Percentiles rank a stretch among this genome's conserved stretches.
Evolutionary conservation across 1,284 basidiomycete genomes (phyloP).

Genomic region (Irpex lacteus): DNA sequence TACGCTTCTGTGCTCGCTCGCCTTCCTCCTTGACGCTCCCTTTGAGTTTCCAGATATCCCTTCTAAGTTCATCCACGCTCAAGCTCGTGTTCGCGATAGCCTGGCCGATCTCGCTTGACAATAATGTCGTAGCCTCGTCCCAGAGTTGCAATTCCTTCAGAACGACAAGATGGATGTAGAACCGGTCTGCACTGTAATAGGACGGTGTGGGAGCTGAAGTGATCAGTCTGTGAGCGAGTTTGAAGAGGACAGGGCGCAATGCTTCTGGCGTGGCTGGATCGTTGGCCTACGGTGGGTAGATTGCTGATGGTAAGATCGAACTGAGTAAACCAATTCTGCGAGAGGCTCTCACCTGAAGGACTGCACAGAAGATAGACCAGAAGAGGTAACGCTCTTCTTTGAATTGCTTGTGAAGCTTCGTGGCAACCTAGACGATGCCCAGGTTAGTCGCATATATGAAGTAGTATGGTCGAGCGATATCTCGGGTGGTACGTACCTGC

Average conservation of each 20-base stretch:
- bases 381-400: constrained; percentile 78
- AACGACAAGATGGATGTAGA: constrained; percentile 71
- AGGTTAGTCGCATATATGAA: too few relatives aligned
- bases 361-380: constrained; percentile 78
- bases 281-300: constrained; percentile 46
- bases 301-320: neutral
- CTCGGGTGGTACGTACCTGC: constrained; percentile 43
- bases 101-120: constrained; percentile 65
- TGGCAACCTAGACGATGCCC: constrained; percentile 50
- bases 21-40: constrained; percentile 60
- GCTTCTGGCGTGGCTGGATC: constrained; percentile 54
- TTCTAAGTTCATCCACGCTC: constrained; percentile 68
- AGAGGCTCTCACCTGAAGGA: constrained; percentile 61
- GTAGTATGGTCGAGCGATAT: neutral
- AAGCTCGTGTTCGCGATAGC: constrained; percentile 69
- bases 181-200: constrained; percentile 67
- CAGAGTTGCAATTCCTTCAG: constrained; percentile 65
- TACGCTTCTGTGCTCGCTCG: constrained; percentile 49
- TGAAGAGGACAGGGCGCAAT: constrained; percentile 67
- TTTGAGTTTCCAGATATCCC: constrained; percentile 61
- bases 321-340: neutral
- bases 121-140: constrained; percentile 69
- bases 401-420: constrained; percentile 75
- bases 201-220: constrained; percentile 58
- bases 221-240: constrained; percentile 69